Evolutionary conservation across 2,329 filamentous ascomycete genomes (phyloP), one percentile per base, ranked within the genome.

Genomic region (Xylaria sp.): DNA sequence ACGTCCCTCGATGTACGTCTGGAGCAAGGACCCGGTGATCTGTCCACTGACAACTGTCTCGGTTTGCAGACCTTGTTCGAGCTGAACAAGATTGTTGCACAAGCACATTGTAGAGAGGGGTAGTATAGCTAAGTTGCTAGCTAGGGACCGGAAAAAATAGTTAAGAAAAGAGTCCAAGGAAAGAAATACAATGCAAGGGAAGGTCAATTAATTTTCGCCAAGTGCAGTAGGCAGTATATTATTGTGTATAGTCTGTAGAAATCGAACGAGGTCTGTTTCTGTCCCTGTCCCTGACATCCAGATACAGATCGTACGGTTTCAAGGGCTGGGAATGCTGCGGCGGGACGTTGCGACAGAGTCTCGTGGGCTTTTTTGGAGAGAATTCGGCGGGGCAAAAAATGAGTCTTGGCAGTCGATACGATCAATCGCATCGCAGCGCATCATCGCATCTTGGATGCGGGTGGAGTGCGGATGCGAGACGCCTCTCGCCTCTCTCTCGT

Each of bases 231-330:
- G 41, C 59, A 48, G 18, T 37, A 10, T 37, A 37, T 10, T 37
- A 37, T 37, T 37, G 34, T 37, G 34, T 37, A 10, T 37, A 37
- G 34, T 37, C 34, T 46, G 15, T 46, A 46, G 41, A 55, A 23
- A 67, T 67, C 65, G 60, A 63, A 63, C 65, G 65, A 67, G 46
- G 48, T 60, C 41, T 31, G 48, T 34, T 55, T 7, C 18, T 9
- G 15, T 41, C 57, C 56, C 39, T 37, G 56, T 46, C 56, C 56
- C 39, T 58, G 39, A 25, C 39, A 25, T 46, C 6, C 23, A 46
- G 56, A 58, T 31, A 57, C 55, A 64, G 66, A 68, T 68, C 66
- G 56, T 65, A 68, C 66, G 66, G 66, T 65, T 68, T 64, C 56
- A 48, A 65, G 61, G 55, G 41, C 61, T 64, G 61, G 13, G 10